Percentiles rank a stretch among this genome's conserved stretches.
phyloP scores from a whole-genome alignment of 2,329 filamentous ascomycete species.

The Colletotrichum agaves region DNA sequence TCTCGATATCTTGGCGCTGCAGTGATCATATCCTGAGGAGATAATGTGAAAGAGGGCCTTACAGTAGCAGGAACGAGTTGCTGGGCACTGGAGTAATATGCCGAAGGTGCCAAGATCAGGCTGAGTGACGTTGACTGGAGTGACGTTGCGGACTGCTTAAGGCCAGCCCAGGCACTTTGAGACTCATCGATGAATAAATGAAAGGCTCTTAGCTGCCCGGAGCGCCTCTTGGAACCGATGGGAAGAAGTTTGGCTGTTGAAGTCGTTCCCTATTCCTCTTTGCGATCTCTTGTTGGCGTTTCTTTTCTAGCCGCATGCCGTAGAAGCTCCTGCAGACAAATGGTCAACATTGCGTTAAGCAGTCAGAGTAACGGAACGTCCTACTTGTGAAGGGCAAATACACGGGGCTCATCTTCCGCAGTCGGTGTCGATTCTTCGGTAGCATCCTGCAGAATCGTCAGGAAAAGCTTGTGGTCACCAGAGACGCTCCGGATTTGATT shows the following conservation, averaged over 20 bases:
- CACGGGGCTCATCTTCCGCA: constrained; percentile 75
- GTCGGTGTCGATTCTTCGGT: constrained; percentile 47
- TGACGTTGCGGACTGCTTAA: neutral
- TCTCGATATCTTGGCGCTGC: neutral
- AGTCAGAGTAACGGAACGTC: neutral
- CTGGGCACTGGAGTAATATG: neutral
- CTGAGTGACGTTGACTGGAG: neutral
- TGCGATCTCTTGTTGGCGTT: constrained; percentile 80
- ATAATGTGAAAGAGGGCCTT: neutral
- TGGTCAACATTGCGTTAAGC: neutral
- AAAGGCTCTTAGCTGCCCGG: constrained; percentile 47
- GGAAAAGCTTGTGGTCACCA: neutral
- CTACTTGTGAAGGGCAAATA: constrained; percentile 68
- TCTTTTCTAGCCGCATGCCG: constrained; percentile 83
- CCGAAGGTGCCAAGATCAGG: neutral
- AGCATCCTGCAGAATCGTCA: constrained; percentile 57
- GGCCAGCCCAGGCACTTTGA: no score
- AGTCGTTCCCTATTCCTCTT: constrained; percentile 85
- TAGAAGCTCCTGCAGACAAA: constrained; percentile 76
- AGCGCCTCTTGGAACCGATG: constrained; percentile 78
- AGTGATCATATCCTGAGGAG: neutral
- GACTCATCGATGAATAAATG: no score
- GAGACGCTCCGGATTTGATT: neutral
- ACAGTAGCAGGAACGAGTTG: neutral
- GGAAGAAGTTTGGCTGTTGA: constrained; percentile 82